Conservation (phyloP, 495 filamentous ascomycete genomes). For the Darksidea phi region DNA sequence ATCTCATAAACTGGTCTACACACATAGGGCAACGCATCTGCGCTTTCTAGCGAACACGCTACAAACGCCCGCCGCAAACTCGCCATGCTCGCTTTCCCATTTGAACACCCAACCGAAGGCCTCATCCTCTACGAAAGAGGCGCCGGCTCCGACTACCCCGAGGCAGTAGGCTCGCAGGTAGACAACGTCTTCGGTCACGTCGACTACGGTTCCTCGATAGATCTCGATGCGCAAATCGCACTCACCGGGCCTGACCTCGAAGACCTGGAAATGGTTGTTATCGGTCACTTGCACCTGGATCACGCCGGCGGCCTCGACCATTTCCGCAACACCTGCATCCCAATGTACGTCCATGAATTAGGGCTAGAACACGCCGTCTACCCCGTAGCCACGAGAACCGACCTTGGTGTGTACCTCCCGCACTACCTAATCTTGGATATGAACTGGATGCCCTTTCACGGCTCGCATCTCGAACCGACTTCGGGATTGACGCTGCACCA, state of each 20-base stretch:
- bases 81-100: slow-evolving; percentile 48
- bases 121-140: slow-evolving; percentile 56
- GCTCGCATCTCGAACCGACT: slow-evolving; percentile 40
- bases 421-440: slow-evolving; percentile 44
- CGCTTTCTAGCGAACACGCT: slow-evolving; percentile 32
- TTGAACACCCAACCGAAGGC: slow-evolving; percentile 53
- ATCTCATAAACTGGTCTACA: background rate
- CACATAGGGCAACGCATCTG: slow-evolving; percentile 28
- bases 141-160: slow-evolving; percentile 49
- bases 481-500: slow-evolving; percentile 46
- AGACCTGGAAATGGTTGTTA: slow-evolving; percentile 54
- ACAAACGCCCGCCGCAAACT: slow-evolving; percentile 44
- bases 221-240: slow-evolving; percentile 50
- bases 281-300: slow-evolving; percentile 56
- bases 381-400: slow-evolving; percentile 47
- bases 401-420: slow-evolving; percentile 47
- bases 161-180: slow-evolving; percentile 43
- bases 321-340: slow-evolving; percentile 50
- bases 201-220: slow-evolving; percentile 45
- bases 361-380: slow-evolving; percentile 54
- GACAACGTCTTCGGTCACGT: slow-evolving; percentile 52
- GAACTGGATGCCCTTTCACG: slow-evolving; percentile 37
- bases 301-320: slow-evolving; percentile 56
- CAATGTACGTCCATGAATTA: slow-evolving; percentile 55
- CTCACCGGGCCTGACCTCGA: slow-evolving; percentile 51